Evolutionary conservation across 495 filamentous ascomycete genomes (phyloP), one percentile per base, ranked within the genome.

Genomic region (Hypomontagnella submonticulosa): DNA sequence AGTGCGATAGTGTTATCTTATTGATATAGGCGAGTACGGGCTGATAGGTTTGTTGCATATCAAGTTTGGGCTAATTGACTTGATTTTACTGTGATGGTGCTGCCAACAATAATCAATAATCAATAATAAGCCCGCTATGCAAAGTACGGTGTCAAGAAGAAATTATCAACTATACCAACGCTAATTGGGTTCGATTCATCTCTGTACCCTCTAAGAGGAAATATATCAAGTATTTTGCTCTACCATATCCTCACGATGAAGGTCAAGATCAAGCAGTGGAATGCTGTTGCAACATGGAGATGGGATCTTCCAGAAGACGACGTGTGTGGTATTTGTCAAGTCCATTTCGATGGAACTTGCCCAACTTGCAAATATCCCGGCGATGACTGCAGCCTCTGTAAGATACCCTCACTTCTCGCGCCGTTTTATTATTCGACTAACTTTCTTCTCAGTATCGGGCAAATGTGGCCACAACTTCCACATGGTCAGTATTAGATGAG

Each of bases 301-400:
- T 99, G 95, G 95, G 92, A 98, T 73, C 92, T 97, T 73, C 92
- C 95, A 42, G 93, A 96, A 69, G 95, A 98, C 79, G 95, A 99
- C 69, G 92, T 98, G 59, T 99, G 95, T 69, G 95, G 95, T 58
- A 99, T 99, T 79, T 99, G 95, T 81, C 93, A 94, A 73, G 91
- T 96, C 23, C 92, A 97, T 73, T 99, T 97, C 75, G 95, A 99
- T 72, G 92, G 93, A 19, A 97, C 95, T 9, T 99, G 95, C 78
- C 92, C 94, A 18, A 93, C 92, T 52, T 99, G 95, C 88, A 96
- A 96, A 84, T 97, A 91, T 73, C 95, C 95, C 13, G 95, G 95
- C 19, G 95, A 99, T 71, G 94, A 97, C 70, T 99, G 95, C 78
- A 87, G 90, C 19, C 81, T 99, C 46, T 77, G 95, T 97, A 80